Evolutionary conservation across 1,139 yeast genomes (phyloP).

Genomic region (Yamadazyma buinensis): DNA sequence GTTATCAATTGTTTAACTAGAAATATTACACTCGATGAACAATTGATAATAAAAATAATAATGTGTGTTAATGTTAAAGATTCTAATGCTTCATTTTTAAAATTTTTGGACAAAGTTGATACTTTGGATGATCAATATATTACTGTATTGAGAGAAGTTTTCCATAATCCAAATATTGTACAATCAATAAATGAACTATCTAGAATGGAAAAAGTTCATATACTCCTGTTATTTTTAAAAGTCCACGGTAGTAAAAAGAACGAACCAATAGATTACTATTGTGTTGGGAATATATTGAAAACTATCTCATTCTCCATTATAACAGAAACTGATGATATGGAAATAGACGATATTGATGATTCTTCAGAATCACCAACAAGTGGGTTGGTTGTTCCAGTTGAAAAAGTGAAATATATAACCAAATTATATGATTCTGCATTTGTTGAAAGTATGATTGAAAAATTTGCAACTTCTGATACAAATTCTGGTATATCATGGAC

Average conservation of each 20-base stretch:
- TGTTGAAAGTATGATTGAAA: constrained; percentile 20
- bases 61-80: constrained; percentile 19
- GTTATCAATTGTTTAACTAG: constrained; percentile 7
- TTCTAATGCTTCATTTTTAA: constrained; percentile 16
- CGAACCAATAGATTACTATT: constrained; percentile 17
- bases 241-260: constrained; percentile 19
- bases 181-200: constrained; percentile 2
- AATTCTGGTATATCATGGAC: constrained; percentile 14
- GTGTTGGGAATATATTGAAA: constrained; percentile 21
- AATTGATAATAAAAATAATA: constrained; percentile 10
- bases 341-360: constrained; percentile 13
- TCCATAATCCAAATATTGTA: neutral
- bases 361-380: neutral
- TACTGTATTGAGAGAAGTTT: neutral
- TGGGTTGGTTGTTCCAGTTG: constrained; percentile 5
- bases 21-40: neutral
- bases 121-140: neutral
- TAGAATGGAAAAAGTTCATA: constrained; percentile 9
- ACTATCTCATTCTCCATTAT: constrained; percentile 19
- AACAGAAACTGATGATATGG: constrained; percentile 3
- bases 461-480: constrained; percentile 13
- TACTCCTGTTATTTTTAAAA: constrained; percentile 19
- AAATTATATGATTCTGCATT: constrained; percentile 22
- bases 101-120: constrained; percentile 13
- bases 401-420: constrained; percentile 9